Conservation (phyloP, 2,329 filamentous ascomycete species). For the Paecilomyces sp. region DNA sequence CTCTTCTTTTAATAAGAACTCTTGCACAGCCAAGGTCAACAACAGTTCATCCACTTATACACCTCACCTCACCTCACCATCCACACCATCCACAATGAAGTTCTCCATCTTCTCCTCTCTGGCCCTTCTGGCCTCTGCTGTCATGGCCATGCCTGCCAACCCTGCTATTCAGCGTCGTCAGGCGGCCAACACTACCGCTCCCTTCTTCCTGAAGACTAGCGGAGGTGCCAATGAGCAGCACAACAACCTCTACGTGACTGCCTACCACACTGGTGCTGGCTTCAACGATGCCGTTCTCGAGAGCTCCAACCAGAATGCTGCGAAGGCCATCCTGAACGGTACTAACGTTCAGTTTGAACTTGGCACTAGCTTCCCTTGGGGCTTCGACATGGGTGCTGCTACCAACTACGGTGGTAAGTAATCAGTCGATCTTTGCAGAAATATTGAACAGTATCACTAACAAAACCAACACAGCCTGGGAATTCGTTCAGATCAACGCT, state of each 20-base stretch:
- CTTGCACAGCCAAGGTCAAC: not conserved
- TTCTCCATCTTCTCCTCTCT: conserved; percentile 9
- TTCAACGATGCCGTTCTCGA: conserved; percentile 30
- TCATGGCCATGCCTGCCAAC: conserved; percentile 12
- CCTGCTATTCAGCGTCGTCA: conserved; percentile 8
- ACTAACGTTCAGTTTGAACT: conserved; percentile 23
- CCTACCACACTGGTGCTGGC: conserved; percentile 36
- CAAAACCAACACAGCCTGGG: conserved; percentile 22
- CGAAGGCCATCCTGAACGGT: conserved; percentile 24
- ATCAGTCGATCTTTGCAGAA: not conserved
- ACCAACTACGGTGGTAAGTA: conserved; percentile 30
- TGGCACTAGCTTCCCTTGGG: conserved; percentile 23
- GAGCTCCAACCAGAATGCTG: conserved; percentile 14
- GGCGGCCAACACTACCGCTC: conserved; percentile 10
- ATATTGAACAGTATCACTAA: not conserved
- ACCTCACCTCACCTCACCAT: no score
- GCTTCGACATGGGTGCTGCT: conserved; percentile 16
- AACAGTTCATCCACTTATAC: not conserved
- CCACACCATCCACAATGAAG: not conserved
- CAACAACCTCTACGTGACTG: conserved; percentile 29
- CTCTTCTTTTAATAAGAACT: not conserved
- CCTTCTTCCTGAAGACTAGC: conserved; percentile 29
- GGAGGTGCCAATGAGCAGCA: conserved; percentile 16
- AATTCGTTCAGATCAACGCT: conserved; percentile 26
- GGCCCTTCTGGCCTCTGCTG: conserved; percentile 19